phyloP scores from a whole-genome alignment of 768 basidiomycete species.

The Mycena belliarum region DNA sequence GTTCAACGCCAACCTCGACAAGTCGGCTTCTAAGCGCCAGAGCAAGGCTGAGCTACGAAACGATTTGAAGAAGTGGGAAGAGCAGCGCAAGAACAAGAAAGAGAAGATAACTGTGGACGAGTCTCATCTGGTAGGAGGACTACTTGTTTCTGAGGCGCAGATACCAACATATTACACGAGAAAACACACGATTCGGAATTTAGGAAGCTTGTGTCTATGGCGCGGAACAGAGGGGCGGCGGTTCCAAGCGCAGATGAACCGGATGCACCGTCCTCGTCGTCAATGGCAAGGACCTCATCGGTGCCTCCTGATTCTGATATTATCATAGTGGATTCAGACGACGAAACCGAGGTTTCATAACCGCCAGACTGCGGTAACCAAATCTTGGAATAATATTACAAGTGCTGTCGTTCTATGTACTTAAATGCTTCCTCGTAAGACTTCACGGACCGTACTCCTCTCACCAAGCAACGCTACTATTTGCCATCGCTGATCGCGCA shows the following conservation, averaged over 20 bases:
- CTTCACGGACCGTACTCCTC: conserved; percentile 70
- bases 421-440: conserved; percentile 34
- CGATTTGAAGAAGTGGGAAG: conserved; percentile 64
- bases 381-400: conserved; percentile 8
- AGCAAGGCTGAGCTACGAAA: conserved; percentile 44
- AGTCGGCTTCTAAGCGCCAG: conserved; percentile 45
- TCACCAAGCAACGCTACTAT: conserved; percentile 74
- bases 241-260: not conserved
- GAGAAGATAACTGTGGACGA: conserved; percentile 40
- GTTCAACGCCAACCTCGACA: conserved; percentile 73
- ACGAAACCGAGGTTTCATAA: conserved; percentile 22
- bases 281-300: not conserved
- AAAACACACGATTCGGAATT: conserved; percentile 43
- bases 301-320: conserved; percentile 23
- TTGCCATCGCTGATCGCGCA: conserved; percentile 74
- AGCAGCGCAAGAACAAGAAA: conserved; percentile 43
- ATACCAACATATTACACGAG: conserved; percentile 25
- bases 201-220: conserved; percentile 37
- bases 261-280: not conserved
- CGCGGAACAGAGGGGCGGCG: conserved; percentile 6
- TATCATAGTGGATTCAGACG: conserved; percentile 39
- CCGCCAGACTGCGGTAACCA: no score
- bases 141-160: not conserved
- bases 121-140: conserved; percentile 39
- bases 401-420: conserved; percentile 13